A percentile compares a stretch with the other conserved stretches of the same genome.
phyloP scores from a whole-genome alignment of 2,329 filamentous ascomycete species.

The Fusarium tricinctum region DNA sequence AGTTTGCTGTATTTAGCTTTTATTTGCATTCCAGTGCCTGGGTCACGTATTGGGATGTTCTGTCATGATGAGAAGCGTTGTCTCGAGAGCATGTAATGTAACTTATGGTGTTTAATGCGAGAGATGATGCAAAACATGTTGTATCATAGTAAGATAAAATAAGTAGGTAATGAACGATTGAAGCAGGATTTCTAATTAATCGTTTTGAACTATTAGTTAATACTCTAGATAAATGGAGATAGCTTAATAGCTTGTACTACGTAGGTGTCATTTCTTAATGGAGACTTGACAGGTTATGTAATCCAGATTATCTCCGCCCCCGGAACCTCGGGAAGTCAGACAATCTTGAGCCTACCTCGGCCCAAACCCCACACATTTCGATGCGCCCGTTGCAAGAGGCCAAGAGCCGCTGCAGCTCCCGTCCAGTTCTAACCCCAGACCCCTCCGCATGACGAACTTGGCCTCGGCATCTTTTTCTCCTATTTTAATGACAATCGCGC shows the following conservation, averaged over 20 bases:
- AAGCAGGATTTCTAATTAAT: background rate
- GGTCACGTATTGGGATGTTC: background rate
- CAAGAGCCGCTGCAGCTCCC: slow-evolving; percentile 44
- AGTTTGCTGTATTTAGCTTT: slow-evolving; percentile 8
- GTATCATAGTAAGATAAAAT: background rate
- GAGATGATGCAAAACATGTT: too few relatives aligned
- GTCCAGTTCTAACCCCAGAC: slow-evolving; percentile 30
- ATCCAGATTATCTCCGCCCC: background rate
- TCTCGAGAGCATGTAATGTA: background rate
- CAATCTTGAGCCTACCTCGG: slow-evolving; percentile 48
- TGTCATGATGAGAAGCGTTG: too few relatives aligned
- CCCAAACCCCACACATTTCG: slow-evolving; percentile 48
- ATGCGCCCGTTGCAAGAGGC: slow-evolving; percentile 36
- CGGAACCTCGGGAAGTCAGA: slow-evolving; percentile 44
- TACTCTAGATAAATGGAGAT: background rate
- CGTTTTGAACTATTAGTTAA: too few relatives aligned
- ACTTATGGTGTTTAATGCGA: too few relatives aligned
- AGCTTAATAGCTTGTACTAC: too few relatives aligned
- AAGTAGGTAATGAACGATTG: too few relatives aligned
- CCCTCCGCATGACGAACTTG: slow-evolving; percentile 41
- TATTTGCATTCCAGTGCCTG: slow-evolving; percentile 33
- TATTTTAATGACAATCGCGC: slow-evolving; percentile 34
- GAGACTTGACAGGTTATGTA: background rate
- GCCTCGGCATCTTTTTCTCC: slow-evolving; percentile 37
- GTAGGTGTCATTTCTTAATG: too few relatives aligned